These are phyloP conservation scores for Geotrichum europaeum DNA, from an alignment of 1,139 yeast species.

Conservation along the genomic window DNA sequence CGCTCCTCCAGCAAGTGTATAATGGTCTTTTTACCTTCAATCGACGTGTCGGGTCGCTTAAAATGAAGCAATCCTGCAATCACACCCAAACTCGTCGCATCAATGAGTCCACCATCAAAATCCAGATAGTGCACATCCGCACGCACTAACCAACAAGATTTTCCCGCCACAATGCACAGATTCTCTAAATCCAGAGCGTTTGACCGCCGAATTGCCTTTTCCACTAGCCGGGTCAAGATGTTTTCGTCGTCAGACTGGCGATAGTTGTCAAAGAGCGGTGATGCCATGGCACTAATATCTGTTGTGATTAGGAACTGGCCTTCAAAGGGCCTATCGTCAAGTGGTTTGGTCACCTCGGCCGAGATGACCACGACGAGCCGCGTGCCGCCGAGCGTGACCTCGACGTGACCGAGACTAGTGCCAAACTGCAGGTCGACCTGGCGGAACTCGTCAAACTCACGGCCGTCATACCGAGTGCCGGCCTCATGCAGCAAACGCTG, in stretches of 20 bases:
- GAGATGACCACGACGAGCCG: conserved; percentile 68
- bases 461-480: conserved; percentile 62
- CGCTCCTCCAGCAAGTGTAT: conserved; percentile 71
- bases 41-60: conserved; percentile 74
- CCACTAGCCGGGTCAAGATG: conserved; percentile 71
- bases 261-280: conserved; percentile 71
- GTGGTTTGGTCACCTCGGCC: conserved; percentile 75
- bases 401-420: conserved; percentile 72
- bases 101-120: conserved; percentile 89
- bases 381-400: conserved; percentile 69
- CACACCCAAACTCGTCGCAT: conserved; percentile 85
- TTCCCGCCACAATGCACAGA: conserved; percentile 84
- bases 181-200: conserved; percentile 87
- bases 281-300: conserved; percentile 85
- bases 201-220: conserved; percentile 84
- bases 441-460: conserved; percentile 59
- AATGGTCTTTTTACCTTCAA: conserved; percentile 62
- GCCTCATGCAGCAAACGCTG: conserved; percentile 52
- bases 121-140: conserved; percentile 87
- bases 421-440: conserved; percentile 59
- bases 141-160: conserved; percentile 81
- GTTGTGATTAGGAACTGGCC: conserved; percentile 80
- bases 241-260: conserved; percentile 73
- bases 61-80: conserved; percentile 81
- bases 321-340: conserved; percentile 89